Conservation (phyloP, 768 basidiomycete species). For the Russula sp. region DNA sequence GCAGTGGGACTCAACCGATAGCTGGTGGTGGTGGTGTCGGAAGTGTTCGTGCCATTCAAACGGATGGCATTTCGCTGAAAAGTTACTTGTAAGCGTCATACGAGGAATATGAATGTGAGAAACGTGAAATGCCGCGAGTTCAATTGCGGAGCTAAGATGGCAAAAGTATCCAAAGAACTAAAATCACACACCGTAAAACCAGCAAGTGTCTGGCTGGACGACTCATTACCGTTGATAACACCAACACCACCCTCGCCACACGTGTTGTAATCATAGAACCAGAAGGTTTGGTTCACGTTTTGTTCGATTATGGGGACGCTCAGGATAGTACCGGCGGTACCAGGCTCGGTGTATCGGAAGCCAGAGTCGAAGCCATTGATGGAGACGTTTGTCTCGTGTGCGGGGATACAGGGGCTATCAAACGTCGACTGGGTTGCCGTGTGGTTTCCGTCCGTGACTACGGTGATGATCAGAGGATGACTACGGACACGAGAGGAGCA, state of each 20-base stretch:
- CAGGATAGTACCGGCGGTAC: slow-evolving; percentile 46
- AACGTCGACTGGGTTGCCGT: slow-evolving; percentile 56
- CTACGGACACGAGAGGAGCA: slow-evolving; percentile 23
- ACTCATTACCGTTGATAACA: slow-evolving; percentile 54
- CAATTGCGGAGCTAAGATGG: slow-evolving; percentile 12
- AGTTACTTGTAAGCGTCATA: slow-evolving; percentile 7
- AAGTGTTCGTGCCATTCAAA: slow-evolving; percentile 49
- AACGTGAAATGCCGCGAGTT: slow-evolving; percentile 8
- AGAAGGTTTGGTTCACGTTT: slow-evolving; percentile 47
- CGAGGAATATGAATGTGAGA: slow-evolving; percentile 11
- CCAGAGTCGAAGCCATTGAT: slow-evolving; percentile 60
- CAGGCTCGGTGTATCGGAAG: slow-evolving; percentile 50
- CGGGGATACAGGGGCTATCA: slow-evolving; percentile 51
- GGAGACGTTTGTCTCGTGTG: slow-evolving; percentile 45
- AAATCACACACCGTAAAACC: slow-evolving; percentile 45
- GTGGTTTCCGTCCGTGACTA: slow-evolving; percentile 37
- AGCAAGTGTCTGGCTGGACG: slow-evolving; percentile 39
- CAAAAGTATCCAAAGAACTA: not conserved
- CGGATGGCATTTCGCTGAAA: slow-evolving; percentile 55
- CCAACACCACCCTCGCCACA: slow-evolving; percentile 60
- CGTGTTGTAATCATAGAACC: slow-evolving; percentile 58
- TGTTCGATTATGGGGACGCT: slow-evolving; percentile 44
- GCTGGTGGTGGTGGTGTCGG: slow-evolving; percentile 1
- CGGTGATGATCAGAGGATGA: slow-evolving; percentile 48
- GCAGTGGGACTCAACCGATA: slow-evolving; percentile 22